Conservation (phyloP, 192 early-diverging fungal species). For the Mortierella hygrophila region DNA sequence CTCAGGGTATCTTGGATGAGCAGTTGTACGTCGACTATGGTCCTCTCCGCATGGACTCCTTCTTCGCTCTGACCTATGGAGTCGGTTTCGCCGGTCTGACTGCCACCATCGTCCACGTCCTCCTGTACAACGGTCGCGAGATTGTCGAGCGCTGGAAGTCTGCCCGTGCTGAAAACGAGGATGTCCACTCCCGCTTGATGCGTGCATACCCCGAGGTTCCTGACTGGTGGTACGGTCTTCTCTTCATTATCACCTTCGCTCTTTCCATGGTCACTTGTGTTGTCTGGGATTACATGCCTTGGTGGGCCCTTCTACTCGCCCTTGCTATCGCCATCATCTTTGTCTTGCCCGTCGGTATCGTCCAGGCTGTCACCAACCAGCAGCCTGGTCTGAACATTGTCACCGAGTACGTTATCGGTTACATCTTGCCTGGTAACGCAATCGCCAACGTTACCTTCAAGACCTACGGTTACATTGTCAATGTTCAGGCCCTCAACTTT, state of each 20-base stretch:
- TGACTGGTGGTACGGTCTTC: conserved; percentile 64
- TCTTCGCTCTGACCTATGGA: conserved; percentile 62
- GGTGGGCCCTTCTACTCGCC: conserved; percentile 78
- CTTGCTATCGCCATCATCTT: conserved; percentile 69
- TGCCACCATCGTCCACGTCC: conserved; percentile 65
- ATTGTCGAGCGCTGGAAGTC: conserved; percentile 63
- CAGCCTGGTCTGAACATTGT: conserved; percentile 83
- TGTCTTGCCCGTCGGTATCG: conserved; percentile 83
- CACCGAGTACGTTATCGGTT: conserved; percentile 86
- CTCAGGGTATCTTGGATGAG: conserved; percentile 43
- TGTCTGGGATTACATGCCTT: conserved; percentile 70
- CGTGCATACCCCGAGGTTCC: conserved; percentile 75
- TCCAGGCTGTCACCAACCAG: conserved; percentile 80
- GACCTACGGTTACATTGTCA: conserved; percentile 80
- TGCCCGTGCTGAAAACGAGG: conserved; percentile 56
- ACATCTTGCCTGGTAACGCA: conserved; percentile 79
- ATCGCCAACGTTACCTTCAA: conserved; percentile 88
- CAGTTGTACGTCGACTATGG: conserved; percentile 49
- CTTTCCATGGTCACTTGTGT: conserved; percentile 60
- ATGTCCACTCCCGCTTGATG: conserved; percentile 77
- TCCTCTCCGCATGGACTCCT: conserved; percentile 60
- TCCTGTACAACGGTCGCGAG: conserved; percentile 75
- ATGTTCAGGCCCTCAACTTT: conserved; percentile 78
- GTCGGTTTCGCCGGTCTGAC: conserved; percentile 66
- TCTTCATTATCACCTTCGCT: conserved; percentile 56